A percentile compares a stretch with the other conserved stretches of the same genome.
Evolutionary conservation across 139 green algal genomes (phyloP).

Genomic region (Zygnema circumcarinatum): DNA sequence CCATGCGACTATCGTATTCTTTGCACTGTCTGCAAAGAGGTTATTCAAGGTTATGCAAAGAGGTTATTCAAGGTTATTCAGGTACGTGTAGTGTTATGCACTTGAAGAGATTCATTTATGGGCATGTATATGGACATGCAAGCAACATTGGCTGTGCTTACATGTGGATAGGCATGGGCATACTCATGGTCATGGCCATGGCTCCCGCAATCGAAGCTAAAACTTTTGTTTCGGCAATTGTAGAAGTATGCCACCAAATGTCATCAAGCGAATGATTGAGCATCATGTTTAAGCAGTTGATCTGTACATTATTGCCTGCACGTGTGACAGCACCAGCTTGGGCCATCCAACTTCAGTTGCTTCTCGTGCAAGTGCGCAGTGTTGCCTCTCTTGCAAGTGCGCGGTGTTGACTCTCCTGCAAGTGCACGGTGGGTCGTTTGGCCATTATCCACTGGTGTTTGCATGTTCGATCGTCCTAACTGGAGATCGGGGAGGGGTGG

Average conservation of each 20-base stretch:
- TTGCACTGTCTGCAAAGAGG: not conserved
- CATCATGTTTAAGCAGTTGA: not conserved
- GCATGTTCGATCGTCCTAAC: not conserved
- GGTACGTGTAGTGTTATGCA: not conserved
- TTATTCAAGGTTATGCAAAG: too few species aligned
- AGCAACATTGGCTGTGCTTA: not conserved
- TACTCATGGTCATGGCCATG: too few species aligned
- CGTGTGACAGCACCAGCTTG: not conserved
- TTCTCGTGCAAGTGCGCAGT: not conserved
- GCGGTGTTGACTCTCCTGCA: too few species aligned
- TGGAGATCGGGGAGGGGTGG: constrained; percentile 42
- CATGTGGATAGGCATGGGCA: not conserved
- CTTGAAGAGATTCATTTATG: not conserved
- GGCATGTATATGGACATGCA: too few species aligned
- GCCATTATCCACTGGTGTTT: not conserved
- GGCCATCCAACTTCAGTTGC: not conserved
- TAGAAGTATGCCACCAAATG: not conserved
- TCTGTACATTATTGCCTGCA: not conserved
- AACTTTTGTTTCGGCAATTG: not conserved
- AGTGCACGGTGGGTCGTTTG: not conserved
- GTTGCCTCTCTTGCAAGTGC: too few species aligned
- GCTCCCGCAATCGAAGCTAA: too few species aligned
- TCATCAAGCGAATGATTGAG: not conserved
- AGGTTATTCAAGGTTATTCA: too few species aligned
- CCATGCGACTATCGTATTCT: not conserved